phyloP scores from a whole-genome alignment of 2,329 filamentous ascomycete species.

The Lachnellula arida region DNA sequence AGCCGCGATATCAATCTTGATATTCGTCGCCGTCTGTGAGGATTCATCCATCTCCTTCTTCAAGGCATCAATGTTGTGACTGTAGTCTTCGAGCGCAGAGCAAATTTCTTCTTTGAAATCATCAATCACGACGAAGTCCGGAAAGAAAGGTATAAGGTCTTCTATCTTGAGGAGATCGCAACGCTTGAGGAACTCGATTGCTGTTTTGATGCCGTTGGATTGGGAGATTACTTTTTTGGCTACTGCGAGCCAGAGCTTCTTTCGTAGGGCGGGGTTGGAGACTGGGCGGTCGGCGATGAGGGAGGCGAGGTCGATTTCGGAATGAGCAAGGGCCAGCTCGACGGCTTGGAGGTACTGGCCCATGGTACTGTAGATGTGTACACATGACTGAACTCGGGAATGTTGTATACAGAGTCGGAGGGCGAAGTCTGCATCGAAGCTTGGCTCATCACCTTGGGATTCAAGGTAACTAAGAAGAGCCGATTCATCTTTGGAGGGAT shows the following conservation, averaged over 20 bases:
- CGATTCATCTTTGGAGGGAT: slow-evolving; percentile 76
- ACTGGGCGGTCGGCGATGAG: slow-evolving; percentile 83
- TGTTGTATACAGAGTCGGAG: slow-evolving; percentile 93
- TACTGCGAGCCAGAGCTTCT: slow-evolving; percentile 92
- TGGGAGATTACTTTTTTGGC: slow-evolving; percentile 90
- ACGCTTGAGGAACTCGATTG: slow-evolving; percentile 87
- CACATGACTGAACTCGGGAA: slow-evolving; percentile 85
- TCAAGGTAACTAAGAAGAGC: slow-evolving; percentile 85
- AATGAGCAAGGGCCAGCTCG: slow-evolving; percentile 82
- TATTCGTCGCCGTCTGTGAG: slow-evolving; percentile 81
- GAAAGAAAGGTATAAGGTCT: slow-evolving; percentile 96
- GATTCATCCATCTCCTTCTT: slow-evolving; percentile 96
- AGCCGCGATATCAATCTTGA: slow-evolving; percentile 81
- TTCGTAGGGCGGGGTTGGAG: slow-evolving; percentile 73
- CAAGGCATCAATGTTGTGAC: slow-evolving; percentile 79
- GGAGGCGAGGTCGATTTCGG: slow-evolving; percentile 84
- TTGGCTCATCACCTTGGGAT: slow-evolving; percentile 78
- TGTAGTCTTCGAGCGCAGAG: slow-evolving; percentile 87
- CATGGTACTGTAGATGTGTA: slow-evolving; percentile 97
- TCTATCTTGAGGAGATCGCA: slow-evolving; percentile 93
- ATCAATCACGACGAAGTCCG: slow-evolving; percentile 96
- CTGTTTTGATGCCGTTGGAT: slow-evolving; percentile 81
- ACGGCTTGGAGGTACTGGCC: slow-evolving; percentile 90
- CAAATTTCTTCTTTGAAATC: slow-evolving; percentile 99
- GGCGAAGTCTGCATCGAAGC: slow-evolving; percentile 94